Evolutionary conservation across 495 filamentous ascomycete genomes (phyloP), one percentile per base, ranked within the genome.

Genomic region (Penicillium tannophilum): DNA sequence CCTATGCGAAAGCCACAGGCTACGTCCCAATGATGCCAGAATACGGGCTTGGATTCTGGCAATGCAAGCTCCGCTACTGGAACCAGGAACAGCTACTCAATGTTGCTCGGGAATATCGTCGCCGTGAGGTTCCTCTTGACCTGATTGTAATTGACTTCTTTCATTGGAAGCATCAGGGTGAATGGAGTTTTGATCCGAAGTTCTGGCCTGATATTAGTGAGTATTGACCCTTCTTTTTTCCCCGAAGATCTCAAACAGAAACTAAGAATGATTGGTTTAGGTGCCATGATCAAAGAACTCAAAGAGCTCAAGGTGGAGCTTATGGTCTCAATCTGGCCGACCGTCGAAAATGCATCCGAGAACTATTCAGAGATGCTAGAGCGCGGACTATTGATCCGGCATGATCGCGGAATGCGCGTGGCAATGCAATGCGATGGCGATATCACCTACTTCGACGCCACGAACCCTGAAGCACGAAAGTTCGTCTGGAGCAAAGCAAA

Each of bases 251-350:
- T 23, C 20, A 23, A 2, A 24, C 44, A 26, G 28, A 47, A 12
- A 12, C 9, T 16, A 28, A 23, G 26, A 3, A 14, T 9, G 10
- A 6, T 12, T 19, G 19, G 1, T 53, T 31, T 4, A 78, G 75
- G 79, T 49, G 79, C 79, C 24, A 85, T 86, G 83, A 69, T 86
- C 33, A 62, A 69, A 41, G 82, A 85, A 63, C 76, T 85, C 6
- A 67, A 80, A 39, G 69, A 73, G 4, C 64, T 85, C 49, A 72
- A 76, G 16, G 73, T 85, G 48, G 79, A 85, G 54, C 72, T 84
- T 7, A 84, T 86, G 81, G 83, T 86, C 30, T 85, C 83, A 1
- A 75, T 85, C 63, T 86, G 82, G 82, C 83, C 83, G 0, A 83
- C 80, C 0, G 82, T 86, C 23, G 82, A 86, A 50, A 75, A 68